Evolutionary conservation across 1,284 basidiomycete genomes (phyloP), one percentile per base, ranked within the genome.

Genomic region (Pseudozyma sp.): DNA sequence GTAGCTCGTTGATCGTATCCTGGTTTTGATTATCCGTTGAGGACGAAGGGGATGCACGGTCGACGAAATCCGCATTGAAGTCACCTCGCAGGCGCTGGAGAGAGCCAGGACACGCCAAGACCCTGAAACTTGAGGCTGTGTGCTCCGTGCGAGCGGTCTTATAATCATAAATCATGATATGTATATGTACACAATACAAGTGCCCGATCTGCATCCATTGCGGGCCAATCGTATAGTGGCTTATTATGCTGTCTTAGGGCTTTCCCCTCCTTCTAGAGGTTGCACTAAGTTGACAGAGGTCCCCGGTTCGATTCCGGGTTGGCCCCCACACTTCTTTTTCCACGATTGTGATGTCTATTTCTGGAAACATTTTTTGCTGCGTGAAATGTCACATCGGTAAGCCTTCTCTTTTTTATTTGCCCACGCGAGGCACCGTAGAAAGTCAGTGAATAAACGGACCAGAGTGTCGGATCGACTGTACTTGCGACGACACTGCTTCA

Each of bases 201-300:
- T 5, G 3, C 7, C 24, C 1, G 8, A 44, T 24, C 8, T 16
- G 16, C n/a, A 13, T 13, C 16, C 13, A n/a, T 16, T 8, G 53
- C 10, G 63, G 73, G 66, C 69, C 63, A 72, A 72, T 67, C 65
- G 68, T 67, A 68, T 75, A 72, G 66, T 69, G 61, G 71, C 71
- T 74, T 74, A 74, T 74, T 74, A 74, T 74, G 67, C 71, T 74
- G 71, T 74, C 71, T 74, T 74, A 74, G 71, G 71, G 71, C 51
- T 16, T 51, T 50, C 35, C 35, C 19, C 37, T 19, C 10, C 37
- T 30, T 9, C 4, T 7, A 37, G 31, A 29, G 40, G 35, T 52
- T 34, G 60, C 48, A 45, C 64, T 68, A 72, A 68, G 64, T 68
- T 72, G 69, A 72, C 69, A 72, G 69, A 72, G 69, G 69, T 72